Percentiles rank a stretch among this genome's conserved stretches.
Conservation (phyloP, 768 basidiomycete species). For the Tricholoma bakamatsutake region DNA sequence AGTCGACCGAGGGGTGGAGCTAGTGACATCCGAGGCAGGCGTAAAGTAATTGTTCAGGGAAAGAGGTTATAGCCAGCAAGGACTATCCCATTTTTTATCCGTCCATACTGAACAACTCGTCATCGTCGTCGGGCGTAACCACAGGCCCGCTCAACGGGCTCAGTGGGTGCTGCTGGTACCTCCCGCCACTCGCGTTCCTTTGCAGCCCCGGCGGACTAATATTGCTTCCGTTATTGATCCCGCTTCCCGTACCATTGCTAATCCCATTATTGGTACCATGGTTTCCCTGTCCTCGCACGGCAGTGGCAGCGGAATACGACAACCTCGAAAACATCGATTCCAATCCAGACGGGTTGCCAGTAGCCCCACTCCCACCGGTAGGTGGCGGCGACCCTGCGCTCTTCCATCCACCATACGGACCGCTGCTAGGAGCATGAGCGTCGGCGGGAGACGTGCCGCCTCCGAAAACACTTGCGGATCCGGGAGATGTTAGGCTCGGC, state of each 20-base stretch:
- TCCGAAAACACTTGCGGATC: constrained; percentile 18
- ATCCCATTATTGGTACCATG: constrained; percentile 13
- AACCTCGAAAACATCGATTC: constrained; percentile 53
- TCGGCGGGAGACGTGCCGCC: constrained; percentile 12
- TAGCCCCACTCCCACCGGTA: constrained; percentile 1
- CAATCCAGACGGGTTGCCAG: constrained; percentile 16
- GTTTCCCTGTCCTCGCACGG: constrained; percentile 10
- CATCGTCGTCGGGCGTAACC: constrained; percentile 55
- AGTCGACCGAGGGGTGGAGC: neutral
- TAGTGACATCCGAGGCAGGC: neutral
- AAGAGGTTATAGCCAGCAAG: neutral
- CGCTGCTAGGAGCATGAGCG: constrained; percentile 15
- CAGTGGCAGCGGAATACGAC: constrained; percentile 43
- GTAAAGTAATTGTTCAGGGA: neutral
- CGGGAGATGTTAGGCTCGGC: constrained; percentile 30
- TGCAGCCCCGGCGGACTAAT: constrained; percentile 31
- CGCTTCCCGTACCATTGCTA: neutral
- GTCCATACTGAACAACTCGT: constrained; percentile 69
- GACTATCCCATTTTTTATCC: constrained; percentile 18
- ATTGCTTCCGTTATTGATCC: constrained; percentile 12
- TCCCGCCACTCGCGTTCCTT: constrained; percentile 31
- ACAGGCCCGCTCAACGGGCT: constrained; percentile 63
- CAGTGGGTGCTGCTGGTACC: constrained; percentile 33
- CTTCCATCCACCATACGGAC: constrained; percentile 24
- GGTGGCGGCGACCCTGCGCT: constrained; percentile 14